A percentile compares a stretch with the other conserved stretches of the same genome.
Conservation (phyloP, 176 grass and related monocot genomes). For the Dactylis glomerata region DNA sequence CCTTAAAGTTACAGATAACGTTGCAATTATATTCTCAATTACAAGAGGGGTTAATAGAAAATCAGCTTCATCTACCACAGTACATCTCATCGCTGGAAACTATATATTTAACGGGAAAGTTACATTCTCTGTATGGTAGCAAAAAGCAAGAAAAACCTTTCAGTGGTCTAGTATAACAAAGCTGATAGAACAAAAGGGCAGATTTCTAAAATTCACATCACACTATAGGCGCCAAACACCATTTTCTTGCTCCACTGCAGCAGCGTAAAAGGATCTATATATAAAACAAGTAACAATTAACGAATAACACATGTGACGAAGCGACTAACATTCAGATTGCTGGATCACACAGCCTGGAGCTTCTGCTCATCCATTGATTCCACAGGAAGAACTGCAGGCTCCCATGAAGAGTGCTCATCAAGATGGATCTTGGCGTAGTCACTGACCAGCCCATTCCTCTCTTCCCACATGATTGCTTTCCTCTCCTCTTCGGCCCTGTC, state of each 20-base stretch:
- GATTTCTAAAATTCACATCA: constrained; percentile 42
- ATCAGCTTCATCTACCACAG: background rate
- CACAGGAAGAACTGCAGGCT: constrained; percentile 66
- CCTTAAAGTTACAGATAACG: background rate
- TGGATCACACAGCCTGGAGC: constrained; percentile 51
- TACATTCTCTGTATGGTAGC: background rate
- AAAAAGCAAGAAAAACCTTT: constrained; percentile 15
- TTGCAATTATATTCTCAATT: background rate
- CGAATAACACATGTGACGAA: constrained; percentile 7
- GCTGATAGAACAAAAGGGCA: constrained; percentile 3
- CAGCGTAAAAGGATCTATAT: constrained; percentile 28
- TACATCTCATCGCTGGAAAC: background rate
- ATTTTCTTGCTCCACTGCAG: background rate
- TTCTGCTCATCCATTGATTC: constrained; percentile 82
- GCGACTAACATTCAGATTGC: background rate
- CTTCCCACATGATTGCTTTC: constrained; percentile 70
- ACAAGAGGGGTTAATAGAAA: background rate
- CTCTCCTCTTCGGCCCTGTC: constrained; percentile 84
- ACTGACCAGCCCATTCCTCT: constrained; percentile 69
- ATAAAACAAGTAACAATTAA: constrained; percentile 30
- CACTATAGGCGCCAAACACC: background rate
- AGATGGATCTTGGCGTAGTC: constrained; percentile 84
- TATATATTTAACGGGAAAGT: background rate
- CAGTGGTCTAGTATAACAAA: constrained; percentile 14
- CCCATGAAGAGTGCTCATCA: constrained; percentile 62